Percentiles rank a stretch among this genome's conserved stretches.
Conservation (phyloP, 2,329 filamentous ascomycete genomes). For the Arthrinium puccinioides region DNA sequence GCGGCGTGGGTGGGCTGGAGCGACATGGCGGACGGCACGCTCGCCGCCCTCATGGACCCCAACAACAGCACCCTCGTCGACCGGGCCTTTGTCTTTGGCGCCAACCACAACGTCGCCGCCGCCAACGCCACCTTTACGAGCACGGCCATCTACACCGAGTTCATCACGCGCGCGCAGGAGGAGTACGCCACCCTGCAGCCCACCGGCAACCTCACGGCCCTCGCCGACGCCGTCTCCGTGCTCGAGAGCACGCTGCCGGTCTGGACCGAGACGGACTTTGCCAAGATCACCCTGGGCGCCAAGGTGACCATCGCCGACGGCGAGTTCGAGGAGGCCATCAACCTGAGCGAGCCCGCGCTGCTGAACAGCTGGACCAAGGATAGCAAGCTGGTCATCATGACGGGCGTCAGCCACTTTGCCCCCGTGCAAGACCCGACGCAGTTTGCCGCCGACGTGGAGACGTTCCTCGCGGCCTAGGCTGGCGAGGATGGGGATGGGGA, state of each 20-base stretch:
- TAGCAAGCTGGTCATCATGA: conserved; percentile 27
- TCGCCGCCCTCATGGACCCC: conserved; percentile 22
- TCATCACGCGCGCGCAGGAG: conserved; percentile 24
- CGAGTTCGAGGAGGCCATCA: conserved; percentile 31
- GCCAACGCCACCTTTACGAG: conserved; percentile 26
- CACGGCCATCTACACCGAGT: conserved; percentile 24
- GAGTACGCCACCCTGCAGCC: conserved; percentile 31
- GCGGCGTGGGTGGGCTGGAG: conserved; percentile 33
- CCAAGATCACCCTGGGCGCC: conserved; percentile 16
- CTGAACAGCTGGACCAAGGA: conserved; percentile 27
- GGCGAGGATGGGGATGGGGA: no score
- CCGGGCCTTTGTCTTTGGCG: conserved; percentile 33
- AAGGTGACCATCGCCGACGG: conserved; percentile 22
- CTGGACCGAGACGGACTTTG: conserved; percentile 19
- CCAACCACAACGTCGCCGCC: conserved; percentile 21
- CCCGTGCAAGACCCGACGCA: conserved; percentile 31
- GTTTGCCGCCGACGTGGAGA: conserved; percentile 23
- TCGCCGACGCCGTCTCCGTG: conserved; percentile 27
- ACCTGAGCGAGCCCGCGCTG: conserved; percentile 24
- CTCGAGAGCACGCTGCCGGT: conserved; percentile 28
- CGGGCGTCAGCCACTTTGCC: conserved; percentile 33
- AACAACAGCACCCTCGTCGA: conserved; percentile 24
- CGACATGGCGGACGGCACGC: conserved; percentile 30
- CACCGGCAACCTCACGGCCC: conserved; percentile 25
- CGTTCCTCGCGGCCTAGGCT: conserved; percentile 16